These are phyloP conservation scores for Cutaneotrichosporon mucoides DNA, from an alignment of 1,284 basidiomycete genomes.

Conservation along the genomic window DNA sequence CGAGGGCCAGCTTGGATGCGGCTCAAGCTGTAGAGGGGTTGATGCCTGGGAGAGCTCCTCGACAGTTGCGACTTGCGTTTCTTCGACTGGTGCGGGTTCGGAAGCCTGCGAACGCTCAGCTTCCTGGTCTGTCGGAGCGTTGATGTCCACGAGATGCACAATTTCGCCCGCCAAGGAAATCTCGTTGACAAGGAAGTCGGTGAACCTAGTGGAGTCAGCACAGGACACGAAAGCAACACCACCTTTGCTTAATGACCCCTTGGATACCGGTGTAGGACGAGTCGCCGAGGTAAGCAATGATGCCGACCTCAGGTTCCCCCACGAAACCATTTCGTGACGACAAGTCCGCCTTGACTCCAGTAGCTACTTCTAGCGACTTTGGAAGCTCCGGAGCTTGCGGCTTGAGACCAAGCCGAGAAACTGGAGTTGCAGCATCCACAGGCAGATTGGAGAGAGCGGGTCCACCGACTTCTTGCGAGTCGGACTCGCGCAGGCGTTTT, in stretches of 20 bases:
- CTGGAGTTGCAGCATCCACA: constrained; percentile 18
- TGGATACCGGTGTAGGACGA: constrained; percentile 63
- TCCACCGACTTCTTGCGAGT: neutral
- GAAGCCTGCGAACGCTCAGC: too few relatives aligned
- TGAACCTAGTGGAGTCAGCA: constrained; percentile 61
- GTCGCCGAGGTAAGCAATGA: constrained; percentile 76
- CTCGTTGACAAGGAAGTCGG: constrained; percentile 89
- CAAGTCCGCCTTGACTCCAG: constrained; percentile 32
- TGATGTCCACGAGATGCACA: constrained; percentile 70
- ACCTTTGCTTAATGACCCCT: constrained; percentile 95
- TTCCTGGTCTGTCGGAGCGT: constrained; percentile 54
- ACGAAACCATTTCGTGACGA: constrained; percentile 48
- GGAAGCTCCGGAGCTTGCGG: constrained; percentile 35
- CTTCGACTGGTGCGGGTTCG: too few relatives aligned
- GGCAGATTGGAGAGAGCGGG: constrained; percentile 4
- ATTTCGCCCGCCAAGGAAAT: constrained; percentile 73
- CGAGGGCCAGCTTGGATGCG: constrained; percentile 61
- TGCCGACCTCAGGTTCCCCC: constrained; percentile 80
- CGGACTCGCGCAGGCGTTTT: too few relatives aligned
- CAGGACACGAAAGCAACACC: constrained; percentile 18
- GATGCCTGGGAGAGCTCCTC: too few relatives aligned
- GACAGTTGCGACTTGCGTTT: too few relatives aligned
- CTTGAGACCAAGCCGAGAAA: constrained; percentile 38
- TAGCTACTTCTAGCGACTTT: constrained; percentile 34
- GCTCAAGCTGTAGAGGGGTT: constrained; percentile 25